Evolutionary conservation across 2,329 filamentous ascomycete genomes (phyloP).

Genomic region (Aspergillus unguis): DNA sequence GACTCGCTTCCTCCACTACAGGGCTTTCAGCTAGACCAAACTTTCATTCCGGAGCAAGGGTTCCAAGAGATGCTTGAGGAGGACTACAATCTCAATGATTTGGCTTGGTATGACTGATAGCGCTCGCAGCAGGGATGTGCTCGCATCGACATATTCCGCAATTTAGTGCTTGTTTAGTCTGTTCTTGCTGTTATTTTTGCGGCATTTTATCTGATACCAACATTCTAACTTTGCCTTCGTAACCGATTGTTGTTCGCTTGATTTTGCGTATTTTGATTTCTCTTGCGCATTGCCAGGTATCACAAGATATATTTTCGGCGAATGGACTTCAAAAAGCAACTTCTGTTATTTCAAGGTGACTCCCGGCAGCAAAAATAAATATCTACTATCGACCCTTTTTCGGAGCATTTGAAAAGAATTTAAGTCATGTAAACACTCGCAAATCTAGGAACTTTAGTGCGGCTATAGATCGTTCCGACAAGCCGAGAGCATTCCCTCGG

Average conservation of each 20-base stretch:
- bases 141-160: neutral
- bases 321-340: neutral
- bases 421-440: neutral
- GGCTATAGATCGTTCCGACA: slow-evolving; percentile 17
- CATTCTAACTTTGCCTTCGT: no score
- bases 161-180: neutral
- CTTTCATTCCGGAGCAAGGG: neutral
- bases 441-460: neutral
- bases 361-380: neutral
- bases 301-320: neutral
- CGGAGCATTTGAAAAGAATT: neutral
- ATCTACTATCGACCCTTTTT: neutral
- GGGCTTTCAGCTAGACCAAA: neutral
- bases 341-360: neutral
- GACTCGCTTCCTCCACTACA: neutral
- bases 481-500: slow-evolving; percentile 27
- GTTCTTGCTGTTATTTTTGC: no score
- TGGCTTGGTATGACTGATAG: neutral
- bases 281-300: no score
- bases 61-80: neutral
- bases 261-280: no score
- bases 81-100: neutral
- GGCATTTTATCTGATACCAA: no score
- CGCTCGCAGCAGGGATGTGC: neutral
- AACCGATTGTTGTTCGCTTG: no score